phyloP scores from a whole-genome alignment of 179 eudicot species.

The Gypsophila paniculata region DNA sequence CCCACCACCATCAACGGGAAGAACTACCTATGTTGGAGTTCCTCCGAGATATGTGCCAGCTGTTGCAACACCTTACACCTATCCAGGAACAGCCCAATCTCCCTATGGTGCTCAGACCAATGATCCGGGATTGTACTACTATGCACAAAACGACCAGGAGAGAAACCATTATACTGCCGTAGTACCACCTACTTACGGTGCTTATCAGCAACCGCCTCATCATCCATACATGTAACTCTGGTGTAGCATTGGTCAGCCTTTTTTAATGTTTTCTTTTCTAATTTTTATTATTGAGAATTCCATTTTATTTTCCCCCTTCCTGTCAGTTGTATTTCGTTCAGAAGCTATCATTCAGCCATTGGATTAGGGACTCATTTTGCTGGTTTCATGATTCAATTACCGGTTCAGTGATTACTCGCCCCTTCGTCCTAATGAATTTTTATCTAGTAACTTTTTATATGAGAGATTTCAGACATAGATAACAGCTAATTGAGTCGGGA shows the following conservation, averaged over 20 bases:
- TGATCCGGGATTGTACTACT: conserved; percentile 34
- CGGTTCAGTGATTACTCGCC: background rate
- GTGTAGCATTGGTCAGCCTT: background rate
- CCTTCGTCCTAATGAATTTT: too few relatives aligned
- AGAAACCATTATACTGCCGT: conserved; percentile 28
- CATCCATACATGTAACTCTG: conserved; percentile 35
- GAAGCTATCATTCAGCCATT: background rate
- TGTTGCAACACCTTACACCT: conserved; percentile 24
- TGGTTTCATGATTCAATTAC: background rate
- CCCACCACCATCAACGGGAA: conserved; percentile 25
- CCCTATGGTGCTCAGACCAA: conserved; percentile 32
- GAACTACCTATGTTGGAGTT: conserved; percentile 20
- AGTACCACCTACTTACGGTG: conserved; percentile 27
- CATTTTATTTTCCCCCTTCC: too few relatives aligned
- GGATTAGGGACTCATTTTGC: background rate
- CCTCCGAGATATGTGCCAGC: conserved; percentile 30
- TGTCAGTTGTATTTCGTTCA: too few relatives aligned
- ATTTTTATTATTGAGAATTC: background rate
- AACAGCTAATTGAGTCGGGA: too few relatives aligned
- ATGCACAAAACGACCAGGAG: conserved; percentile 32
- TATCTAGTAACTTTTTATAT: too few relatives aligned
- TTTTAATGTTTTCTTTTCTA: background rate
- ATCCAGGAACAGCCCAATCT: conserved; percentile 31
- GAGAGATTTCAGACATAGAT: too few relatives aligned
- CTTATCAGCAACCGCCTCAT: conserved; percentile 33